Evolutionary conservation across 2,329 filamentous ascomycete species (phyloP), one percentile per base, ranked within the genome.

Genomic region (Fonsecaea pedrosoi): DNA sequence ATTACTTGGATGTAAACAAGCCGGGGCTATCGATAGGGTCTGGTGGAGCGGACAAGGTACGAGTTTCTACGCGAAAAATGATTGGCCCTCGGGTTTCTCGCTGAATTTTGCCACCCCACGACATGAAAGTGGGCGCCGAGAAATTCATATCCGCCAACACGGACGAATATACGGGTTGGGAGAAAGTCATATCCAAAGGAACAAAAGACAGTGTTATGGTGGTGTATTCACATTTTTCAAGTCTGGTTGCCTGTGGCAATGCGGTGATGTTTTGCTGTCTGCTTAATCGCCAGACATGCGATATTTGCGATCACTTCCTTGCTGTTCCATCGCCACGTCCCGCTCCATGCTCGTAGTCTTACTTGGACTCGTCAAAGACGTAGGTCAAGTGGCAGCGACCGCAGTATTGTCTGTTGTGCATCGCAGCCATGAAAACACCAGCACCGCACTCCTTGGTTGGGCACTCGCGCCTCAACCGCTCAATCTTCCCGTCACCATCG

Each of bases 381-480:
- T 74, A 74, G 34, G 73, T 74, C 68, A 74, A 70, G 63, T 74
- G 73, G 66, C 87, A 90, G 77, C 85, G 85, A 74, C 87, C 88
- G 79, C 93, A 97, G 90, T 97, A 97, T 86, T 99, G 96, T 82
- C 95, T 92, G 86, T 99, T 96, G 85, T 96, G 91, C 94, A 98
- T 98, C 82, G 95, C 92, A 82, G 95, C 95, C 95, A 99, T 99
- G 91, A 99, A 99, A 87, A 99, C 90, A 94, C 95, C 95, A 78
- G 96, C 95, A 89, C 95, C 95, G 84, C 95, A 99, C 93, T 90
- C 92, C 77, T 94, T 90, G 81, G 88, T 85, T 75, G 96, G 95
- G 88, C 95, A 99, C 89, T 99, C 96, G 84, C 95, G 90, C 82
- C 96, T 90, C 76, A 99, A 90, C 81, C 95, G 95, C 91, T 99